Base-by-base conservation (phyloP, 257 asterid species). In the Thymus quinquecostatus region DNA sequence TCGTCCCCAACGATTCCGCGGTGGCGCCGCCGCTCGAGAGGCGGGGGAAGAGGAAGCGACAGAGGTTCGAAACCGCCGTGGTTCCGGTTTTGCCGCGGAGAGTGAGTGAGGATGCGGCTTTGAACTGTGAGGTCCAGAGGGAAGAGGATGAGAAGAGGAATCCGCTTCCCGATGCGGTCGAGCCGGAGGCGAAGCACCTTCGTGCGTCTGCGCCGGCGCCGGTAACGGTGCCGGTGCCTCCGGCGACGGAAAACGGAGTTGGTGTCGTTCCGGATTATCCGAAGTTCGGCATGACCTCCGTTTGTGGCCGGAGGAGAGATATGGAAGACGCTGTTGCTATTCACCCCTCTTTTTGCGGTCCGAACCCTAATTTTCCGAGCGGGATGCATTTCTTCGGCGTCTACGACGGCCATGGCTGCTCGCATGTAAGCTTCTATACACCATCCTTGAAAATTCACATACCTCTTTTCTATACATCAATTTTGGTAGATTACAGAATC, bases 351-450 rank as follows among this genome's bases (percentile, higher is more conserved):
- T 83, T 94, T 9, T 56, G 82, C 57, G 60, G 63, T 11, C 76
- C 10, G 11, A 63, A 38, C 30, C 3, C 44, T 50, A 70, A 77
- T 59, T 69, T 0, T 14, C 73, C 80, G 0, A 8, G 36, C 10
- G 81, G 73, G 9, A 66, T 84, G 53, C 93, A 95, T 72, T 92
- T 86, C 75, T 92, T 64, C 59, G 99, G 97, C 3, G 97, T 95
- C 1, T 95, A 92, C 60, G 99, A 95, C 45, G 99, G 99, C 43
- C 99, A 95, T 63, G 99, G 99, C 59, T 95, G 99, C 91, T 95
- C 99, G 5, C 99, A 95, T 80, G 99, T 92, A 75, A 70, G 84
- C 58, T 10, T 8, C 29, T 54, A 2, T 1, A 21, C 21, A 21
- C 21, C 21, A 21, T 21, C 21, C 21, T 21, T 21, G 21, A 21